Evolutionary conservation across 1,284 basidiomycete genomes (phyloP), one percentile per base, ranked within the genome.

Genomic region (Megacollybia platyphylla): DNA sequence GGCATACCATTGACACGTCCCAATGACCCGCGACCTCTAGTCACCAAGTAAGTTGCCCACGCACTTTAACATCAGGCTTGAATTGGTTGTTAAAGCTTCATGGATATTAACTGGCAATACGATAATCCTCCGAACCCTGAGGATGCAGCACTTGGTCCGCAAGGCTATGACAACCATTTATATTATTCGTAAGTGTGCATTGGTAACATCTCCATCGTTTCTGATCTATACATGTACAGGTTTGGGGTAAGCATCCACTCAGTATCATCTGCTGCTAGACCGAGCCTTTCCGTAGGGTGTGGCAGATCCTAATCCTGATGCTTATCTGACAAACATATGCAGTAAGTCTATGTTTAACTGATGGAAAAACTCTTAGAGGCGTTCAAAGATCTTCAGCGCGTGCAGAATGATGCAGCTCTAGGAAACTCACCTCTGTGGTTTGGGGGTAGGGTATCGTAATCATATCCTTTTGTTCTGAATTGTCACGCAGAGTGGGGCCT

Each of bases 121-220:
- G 68, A 76, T 51, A 65, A 73, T 54, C 78, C 76, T 10, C 15
- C 79, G 2, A 87, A 87, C 53, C 84, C 84, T 7, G 75, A 76
- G 1, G 63, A 74, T 42, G 81, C 77, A 20, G 68, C 69, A 1
- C 68, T 70, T 29, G 85, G 85, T 0, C 77, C 81, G 11, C 77
- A 81, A 49, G 64, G 60, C n/a, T 87, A 86, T 49, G 84, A 87
- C 51, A 79, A 84, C 44, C 84, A 87, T 57, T 55, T 87, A n/a
- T 87, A 86, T 54, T 85, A 84, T 52, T 69, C 62, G 73, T 78
- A 51, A 52, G 72, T 56, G 9, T 32, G 15, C 32, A 26, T 9
- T 18, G 27, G 28, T 13, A 38, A 15, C 9, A 24, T n/a, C 38
- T 39, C 32, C 42, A 54, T 44, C 53, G 11, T 39, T 4, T 28